Conservation (phyloP, 2,329 filamentous ascomycete species). For the Penicillium psychrosexuale region DNA sequence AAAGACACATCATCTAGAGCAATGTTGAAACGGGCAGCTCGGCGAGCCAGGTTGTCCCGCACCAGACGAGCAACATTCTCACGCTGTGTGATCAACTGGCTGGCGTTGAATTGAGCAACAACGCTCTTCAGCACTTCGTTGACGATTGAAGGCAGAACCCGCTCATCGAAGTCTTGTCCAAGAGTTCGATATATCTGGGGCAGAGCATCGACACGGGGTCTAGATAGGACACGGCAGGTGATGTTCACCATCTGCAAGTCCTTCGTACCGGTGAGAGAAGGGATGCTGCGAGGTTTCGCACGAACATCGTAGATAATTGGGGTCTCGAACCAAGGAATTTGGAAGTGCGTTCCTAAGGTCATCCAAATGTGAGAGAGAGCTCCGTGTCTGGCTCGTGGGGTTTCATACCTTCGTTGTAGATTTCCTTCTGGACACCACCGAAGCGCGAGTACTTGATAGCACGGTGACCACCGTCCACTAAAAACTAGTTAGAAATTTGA, state of each 20-base stretch:
- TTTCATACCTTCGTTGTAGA: conserved; percentile 80
- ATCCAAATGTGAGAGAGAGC: conserved; percentile 7
- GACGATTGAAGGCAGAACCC: conserved; percentile 93
- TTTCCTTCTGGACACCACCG: conserved; percentile 91
- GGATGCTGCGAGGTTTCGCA: conserved; percentile 93
- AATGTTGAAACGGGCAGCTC: conserved; percentile 96
- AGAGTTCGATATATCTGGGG: conserved; percentile 97
- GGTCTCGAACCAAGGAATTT: conserved; percentile 95
- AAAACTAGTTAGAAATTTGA: conserved; percentile 15
- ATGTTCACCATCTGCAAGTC: conserved; percentile 99
- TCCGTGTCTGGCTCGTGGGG: not conserved
- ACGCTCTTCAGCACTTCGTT: conserved; percentile 99
- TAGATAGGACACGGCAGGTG: conserved; percentile 95
- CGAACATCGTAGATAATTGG: conserved; percentile 96
- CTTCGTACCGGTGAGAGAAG: conserved; percentile 96
- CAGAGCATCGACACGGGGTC: conserved; percentile 80
- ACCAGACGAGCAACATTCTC: conserved; percentile 92
- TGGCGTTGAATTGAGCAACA: conserved; percentile 97
- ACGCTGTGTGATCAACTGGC: conserved; percentile 96
- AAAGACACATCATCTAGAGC: conserved; percentile 94
- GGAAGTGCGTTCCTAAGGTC: conserved; percentile 76
- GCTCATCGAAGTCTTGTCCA: conserved; percentile 93
- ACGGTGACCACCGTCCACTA: conserved; percentile 94
- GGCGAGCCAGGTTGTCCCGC: conserved; percentile 83
- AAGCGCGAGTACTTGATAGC: conserved; percentile 97